Conservation (phyloP, 768 basidiomycete genomes). For the Porpolomopsis calyptriformis region DNA sequence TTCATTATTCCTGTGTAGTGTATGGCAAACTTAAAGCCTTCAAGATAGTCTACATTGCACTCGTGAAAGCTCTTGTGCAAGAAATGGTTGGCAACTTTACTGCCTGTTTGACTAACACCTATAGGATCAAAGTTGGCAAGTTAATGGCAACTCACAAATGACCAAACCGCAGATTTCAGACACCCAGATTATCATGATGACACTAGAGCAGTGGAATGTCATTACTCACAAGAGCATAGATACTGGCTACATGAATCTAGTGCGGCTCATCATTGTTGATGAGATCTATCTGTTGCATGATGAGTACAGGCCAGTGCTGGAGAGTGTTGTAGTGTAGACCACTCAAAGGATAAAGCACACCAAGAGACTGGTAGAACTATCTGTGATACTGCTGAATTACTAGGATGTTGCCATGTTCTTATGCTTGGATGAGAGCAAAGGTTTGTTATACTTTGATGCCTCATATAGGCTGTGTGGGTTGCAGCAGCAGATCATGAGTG, state of each 20-base stretch:
- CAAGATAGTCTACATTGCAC: conserved; percentile 96
- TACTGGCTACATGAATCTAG: conserved; percentile 92
- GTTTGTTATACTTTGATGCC: conserved; percentile 95
- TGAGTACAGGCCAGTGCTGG: conserved; percentile 93
- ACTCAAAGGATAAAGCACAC: conserved; percentile 94
- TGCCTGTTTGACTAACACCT: conserved; percentile 50
- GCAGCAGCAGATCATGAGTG: conserved; percentile 92
- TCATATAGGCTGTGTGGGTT: conserved; percentile 90
- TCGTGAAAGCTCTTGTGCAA: conserved; percentile 98
- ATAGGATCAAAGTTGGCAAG: conserved; percentile 82
- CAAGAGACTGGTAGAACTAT: conserved; percentile 81
- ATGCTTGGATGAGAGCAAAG: conserved; percentile 83
- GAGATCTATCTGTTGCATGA: conserved; percentile 97
- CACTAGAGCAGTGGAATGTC: conserved; percentile 99
- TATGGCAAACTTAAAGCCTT: conserved; percentile 91
- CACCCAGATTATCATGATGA: conserved; percentile 97
- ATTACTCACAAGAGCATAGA: conserved; percentile 98
- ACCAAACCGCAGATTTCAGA: conserved; percentile 96
- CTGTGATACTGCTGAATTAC: conserved; percentile 97
- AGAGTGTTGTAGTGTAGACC: conserved; percentile 80
- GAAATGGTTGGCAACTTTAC: conserved; percentile 97
- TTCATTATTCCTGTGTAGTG: conserved; percentile 96
- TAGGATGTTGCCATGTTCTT: conserved; percentile 97
- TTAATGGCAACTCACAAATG: conserved; percentile 96
- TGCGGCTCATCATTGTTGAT: conserved; percentile 92